Evolutionary conservation across 176 grass and related monocot species (phyloP).

Genomic region (Typha latifolia): DNA sequence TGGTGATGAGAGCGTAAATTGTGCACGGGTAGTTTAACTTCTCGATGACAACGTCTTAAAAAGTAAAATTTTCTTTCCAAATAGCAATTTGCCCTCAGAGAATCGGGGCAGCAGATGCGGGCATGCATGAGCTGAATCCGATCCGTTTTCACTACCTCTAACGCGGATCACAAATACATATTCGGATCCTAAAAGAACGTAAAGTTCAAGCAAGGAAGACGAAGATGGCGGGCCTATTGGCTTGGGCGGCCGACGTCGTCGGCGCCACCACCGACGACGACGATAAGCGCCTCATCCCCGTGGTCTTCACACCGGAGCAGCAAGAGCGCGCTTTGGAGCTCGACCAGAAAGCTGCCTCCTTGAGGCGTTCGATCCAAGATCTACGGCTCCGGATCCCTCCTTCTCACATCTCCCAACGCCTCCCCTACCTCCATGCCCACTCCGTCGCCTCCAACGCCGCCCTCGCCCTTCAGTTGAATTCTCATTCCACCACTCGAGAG

Average conservation of each 20-base stretch:
- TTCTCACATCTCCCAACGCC: conserved; percentile 61
- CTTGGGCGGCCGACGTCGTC: conserved; percentile 87
- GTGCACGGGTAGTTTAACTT: too few species aligned
- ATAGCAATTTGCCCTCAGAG: too few species aligned
- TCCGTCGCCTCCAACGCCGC: conserved; percentile 74
- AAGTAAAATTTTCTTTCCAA: too few species aligned
- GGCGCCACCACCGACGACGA: conserved; percentile 43
- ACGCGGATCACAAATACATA: too few species aligned
- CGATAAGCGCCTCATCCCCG: conserved; percentile 26
- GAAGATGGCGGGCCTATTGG: conserved; percentile 70
- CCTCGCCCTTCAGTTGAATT: conserved; percentile 73
- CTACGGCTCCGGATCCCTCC: conserved; percentile 72
- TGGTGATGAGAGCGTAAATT: too few species aligned
- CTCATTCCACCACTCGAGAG: conserved; percentile 74
- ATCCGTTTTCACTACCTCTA: too few species aligned
- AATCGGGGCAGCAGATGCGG: too few species aligned
- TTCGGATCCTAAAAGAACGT: too few species aligned
- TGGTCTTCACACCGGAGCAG: conserved; percentile 63
- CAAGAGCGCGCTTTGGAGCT: conserved; percentile 53
- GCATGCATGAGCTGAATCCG: too few species aligned
- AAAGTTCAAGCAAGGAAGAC: neutral
- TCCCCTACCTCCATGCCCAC: conserved; percentile 86
- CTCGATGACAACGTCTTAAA: too few species aligned
- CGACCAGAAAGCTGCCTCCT: conserved; percentile 39
- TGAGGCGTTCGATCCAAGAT: conserved; percentile 70